Evolutionary conservation across 192 early-diverging fungal genomes (phyloP), one percentile per base, ranked within the genome.

Genomic region (Haplosporangium gracile): DNA sequence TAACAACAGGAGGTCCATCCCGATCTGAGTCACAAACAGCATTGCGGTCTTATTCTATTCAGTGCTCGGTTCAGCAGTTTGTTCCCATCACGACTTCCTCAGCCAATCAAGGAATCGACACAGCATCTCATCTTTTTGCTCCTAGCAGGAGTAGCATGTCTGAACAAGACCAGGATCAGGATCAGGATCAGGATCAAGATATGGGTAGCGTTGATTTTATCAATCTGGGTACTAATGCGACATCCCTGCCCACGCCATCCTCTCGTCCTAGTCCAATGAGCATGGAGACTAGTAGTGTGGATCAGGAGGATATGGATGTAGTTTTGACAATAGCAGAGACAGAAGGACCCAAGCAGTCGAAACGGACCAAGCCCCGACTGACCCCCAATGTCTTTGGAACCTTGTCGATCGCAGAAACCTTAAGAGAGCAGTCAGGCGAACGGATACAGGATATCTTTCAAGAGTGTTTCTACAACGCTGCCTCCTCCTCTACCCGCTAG

Each of bases 381-480:
- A 51, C 74, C 75, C 71, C 24, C 34, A 26, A 53, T 2, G 55
- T 69, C 16, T 53, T 63, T 80, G 72, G 72, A 18, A 68, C 49
- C 13, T 11, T 72, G 45, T 68, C 71, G 6, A 34, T 32, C 22
- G 43, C 53, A 72, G 71, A 74, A 29, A 34, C 57, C 7, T 24
- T 43, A 38, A 74, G 72, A 51, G 65, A 42, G 32, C 72, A 70
- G n/a, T 57, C 68, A 26, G 84, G 79, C n/a, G 78, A 86, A 26
- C 75, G 73, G 70, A 60, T 81, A 24, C 69, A 74, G 13, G 79
- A 86, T 78, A 73, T 86, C 32, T 71, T 86, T 60, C 78, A 86
- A 70, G 79, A 86, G 36, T 86, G 84, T 57, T 86, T 86, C 36
- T 86, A 81, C 49, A 86, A 86, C 49, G 84, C 84, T 7, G 75